phyloP scores from a whole-genome alignment of 2,329 filamentous ascomycete genomes.

The Zymoseptoria passerinii region DNA sequence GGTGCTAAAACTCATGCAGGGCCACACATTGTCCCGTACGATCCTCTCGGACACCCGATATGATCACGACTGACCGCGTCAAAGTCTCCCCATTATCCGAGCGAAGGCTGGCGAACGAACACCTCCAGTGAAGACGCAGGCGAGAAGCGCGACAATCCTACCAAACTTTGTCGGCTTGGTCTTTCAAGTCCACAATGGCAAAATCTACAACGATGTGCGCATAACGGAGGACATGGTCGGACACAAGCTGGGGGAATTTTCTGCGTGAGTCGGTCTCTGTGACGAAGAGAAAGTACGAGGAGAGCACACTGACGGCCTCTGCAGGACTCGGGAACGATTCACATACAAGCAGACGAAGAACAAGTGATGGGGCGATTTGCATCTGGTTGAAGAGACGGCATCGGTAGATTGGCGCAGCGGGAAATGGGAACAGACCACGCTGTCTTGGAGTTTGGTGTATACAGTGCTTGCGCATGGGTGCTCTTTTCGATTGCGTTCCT shows the following conservation, averaged over 20 bases:
- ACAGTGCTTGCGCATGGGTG: not conserved
- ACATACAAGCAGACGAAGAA: constrained; percentile 65
- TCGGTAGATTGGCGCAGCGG: not conserved
- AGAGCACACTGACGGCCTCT: not conserved
- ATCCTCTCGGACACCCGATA: constrained; percentile 8
- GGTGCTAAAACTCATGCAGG: constrained; percentile 37
- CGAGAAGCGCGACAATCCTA: constrained; percentile 78
- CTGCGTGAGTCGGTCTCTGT: constrained; percentile 54
- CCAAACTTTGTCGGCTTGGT: constrained; percentile 84
- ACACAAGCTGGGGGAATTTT: constrained; percentile 88
- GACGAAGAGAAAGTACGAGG: not conserved
- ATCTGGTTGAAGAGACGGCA: not conserved
- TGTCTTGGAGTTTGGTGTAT: not conserved
- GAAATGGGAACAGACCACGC: not conserved
- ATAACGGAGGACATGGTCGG: constrained; percentile 96
- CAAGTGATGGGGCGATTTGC: constrained; percentile 38
- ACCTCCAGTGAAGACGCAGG: constrained; percentile 74
- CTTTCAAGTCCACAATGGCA: constrained; percentile 90
- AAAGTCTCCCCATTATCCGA: constrained; percentile 55
- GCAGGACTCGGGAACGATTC: constrained; percentile 59
- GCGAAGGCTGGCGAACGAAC: constrained; percentile 54
- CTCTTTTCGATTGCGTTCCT: not conserved
- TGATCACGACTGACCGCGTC: constrained; percentile 4
- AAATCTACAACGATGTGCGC: constrained; percentile 69
- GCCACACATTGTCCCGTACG: constrained; percentile 64